Conservation (phyloP, 306 rosid species). For the Cucumis melo region DNA sequence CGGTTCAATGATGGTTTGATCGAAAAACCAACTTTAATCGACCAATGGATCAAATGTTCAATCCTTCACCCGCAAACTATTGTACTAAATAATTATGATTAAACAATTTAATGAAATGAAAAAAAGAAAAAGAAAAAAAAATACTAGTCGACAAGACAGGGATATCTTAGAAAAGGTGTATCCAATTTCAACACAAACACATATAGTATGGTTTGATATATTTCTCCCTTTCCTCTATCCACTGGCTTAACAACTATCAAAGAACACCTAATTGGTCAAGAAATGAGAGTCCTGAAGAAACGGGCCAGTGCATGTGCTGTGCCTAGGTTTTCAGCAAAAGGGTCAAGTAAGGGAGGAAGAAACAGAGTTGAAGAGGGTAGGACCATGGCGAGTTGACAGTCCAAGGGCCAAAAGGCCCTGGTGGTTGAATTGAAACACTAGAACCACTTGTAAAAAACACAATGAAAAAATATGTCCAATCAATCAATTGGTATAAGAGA, state of each 20-base stretch:
- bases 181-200: neutral
- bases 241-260: neutral
- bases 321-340: neutral
- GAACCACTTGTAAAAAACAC: neutral
- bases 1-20: too few relatives aligned
- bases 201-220: neutral
- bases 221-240: neutral
- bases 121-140: too few relatives aligned
- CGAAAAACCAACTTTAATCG: too few relatives aligned
- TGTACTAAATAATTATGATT: too few relatives aligned
- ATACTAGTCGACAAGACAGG: too few relatives aligned
- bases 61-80: too few relatives aligned
- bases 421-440: neutral
- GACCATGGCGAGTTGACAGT: neutral
- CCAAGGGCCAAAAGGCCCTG: neutral
- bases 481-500: neutral
- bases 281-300: neutral
- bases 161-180: too few relatives aligned
- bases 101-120: too few relatives aligned
- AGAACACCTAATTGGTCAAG: neutral
- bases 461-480: conserved; percentile 2
- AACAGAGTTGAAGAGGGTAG: neutral
- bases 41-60: too few relatives aligned
- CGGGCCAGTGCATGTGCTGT: neutral
- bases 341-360: neutral